Percentiles rank a stretch among this genome's conserved stretches.
These are phyloP conservation scores for Boletus subcaerulescens DNA, from an alignment of 768 basidiomycete genomes.

Conservation along the genomic window DNA sequence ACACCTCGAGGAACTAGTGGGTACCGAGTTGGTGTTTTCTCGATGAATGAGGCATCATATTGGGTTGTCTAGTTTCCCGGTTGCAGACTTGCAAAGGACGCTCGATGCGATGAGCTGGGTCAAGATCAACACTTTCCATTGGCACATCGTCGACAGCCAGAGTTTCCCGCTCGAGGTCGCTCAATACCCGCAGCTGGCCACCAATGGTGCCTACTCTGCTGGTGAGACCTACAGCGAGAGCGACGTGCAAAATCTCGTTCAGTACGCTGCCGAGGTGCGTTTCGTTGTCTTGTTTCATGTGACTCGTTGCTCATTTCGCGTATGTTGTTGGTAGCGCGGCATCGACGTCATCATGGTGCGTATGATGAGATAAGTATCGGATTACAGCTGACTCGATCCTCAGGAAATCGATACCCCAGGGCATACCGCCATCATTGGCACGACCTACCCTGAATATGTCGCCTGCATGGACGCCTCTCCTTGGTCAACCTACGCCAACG, in stretches of 20 bases:
- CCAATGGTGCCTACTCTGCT: constrained; percentile 65
- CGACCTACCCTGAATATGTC: constrained; percentile 68
- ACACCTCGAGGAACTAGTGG: constrained; percentile 46
- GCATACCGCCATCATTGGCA: constrained; percentile 65
- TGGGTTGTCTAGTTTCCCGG: constrained; percentile 44
- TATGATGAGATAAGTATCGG: background rate
- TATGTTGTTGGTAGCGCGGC: constrained; percentile 45
- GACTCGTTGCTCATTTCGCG: background rate
- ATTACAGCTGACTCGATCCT: background rate
- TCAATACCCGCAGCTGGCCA: constrained; percentile 56
- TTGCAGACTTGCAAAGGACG: constrained; percentile 39
- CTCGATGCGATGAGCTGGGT: constrained; percentile 53
- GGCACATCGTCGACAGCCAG: constrained; percentile 84
- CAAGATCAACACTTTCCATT: constrained; percentile 72
- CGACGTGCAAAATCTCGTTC: constrained; percentile 58
- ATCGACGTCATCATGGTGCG: constrained; percentile 63
- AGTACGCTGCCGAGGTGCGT: constrained; percentile 70
- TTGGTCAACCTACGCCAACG: constrained; percentile 60
- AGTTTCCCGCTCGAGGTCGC: constrained; percentile 72
- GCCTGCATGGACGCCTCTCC: constrained; percentile 61
- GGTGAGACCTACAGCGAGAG: constrained; percentile 48
- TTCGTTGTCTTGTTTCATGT: background rate
- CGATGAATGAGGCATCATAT: no score
- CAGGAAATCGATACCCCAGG: constrained; percentile 85
- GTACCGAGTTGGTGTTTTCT: background rate